Evolutionary conservation across 225 moss, liverwort and hornwort species (phyloP), one percentile per base, ranked within the genome.

Genomic region (Lunularia cruciata): DNA sequence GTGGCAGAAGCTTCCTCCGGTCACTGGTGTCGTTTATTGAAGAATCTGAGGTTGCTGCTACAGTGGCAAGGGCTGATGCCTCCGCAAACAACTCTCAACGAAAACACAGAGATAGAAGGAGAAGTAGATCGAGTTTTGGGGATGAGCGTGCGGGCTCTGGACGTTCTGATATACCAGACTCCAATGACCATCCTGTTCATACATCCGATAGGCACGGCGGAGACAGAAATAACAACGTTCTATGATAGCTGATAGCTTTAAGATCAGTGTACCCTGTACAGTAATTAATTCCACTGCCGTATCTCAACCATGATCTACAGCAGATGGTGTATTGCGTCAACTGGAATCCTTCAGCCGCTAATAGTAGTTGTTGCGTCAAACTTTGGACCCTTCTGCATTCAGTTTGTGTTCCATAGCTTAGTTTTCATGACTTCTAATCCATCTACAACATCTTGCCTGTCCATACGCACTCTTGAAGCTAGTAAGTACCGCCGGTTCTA

Each of bases 1-100:
- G 85, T 33, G 79, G 81, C 66, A 83, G 71, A 76, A 88, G 88
- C 55, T 92, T 92, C 61, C 34, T 92, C 43, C 82, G 77, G 65
- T 95, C 95, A 32, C 60, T 95, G 14, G 86, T 95, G 10, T 32
- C 78, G 1, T 95, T 83, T 70, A 92, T 92, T n/a, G 92, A 95
- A 61, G 92, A 86, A 66, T 74, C 89, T 31, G 92, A 95, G 68
- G 80, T 80, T 0, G 69, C 70, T 32, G 18, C 67, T 19, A 68
- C 34, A 22, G 68, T 68, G 13, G 46, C 68, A 13, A 72, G 77
- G 45, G 32, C 23, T 31, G 73, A 69, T 39, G 38, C 11, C 27
- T 69, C 69, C 25, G 51, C 68, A 35, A 52, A 54, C 36, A 69
- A 69, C 39, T 55, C 54, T 3, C 56, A 55, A 13, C 69, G 56